Percentiles rank a stretch among this genome's conserved stretches.
Conservation (phyloP, 208 protist species). For the Endotrypanum monterogeii region DNA sequence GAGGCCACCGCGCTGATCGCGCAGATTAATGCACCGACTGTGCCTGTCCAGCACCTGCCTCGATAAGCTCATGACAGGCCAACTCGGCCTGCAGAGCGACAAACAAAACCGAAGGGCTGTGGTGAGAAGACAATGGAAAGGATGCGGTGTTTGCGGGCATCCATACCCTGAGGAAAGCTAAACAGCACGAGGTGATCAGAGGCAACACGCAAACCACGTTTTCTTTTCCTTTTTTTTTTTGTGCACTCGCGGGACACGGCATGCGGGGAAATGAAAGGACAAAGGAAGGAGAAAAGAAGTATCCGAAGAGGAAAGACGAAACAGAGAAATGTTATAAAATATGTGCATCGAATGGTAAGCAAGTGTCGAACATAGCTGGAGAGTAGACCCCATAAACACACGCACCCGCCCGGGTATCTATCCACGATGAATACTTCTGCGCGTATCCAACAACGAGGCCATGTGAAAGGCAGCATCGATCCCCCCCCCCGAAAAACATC, state of each 20-base stretch:
- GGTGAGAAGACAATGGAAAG: background rate
- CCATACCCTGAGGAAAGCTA: background rate
- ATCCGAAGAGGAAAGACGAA: background rate
- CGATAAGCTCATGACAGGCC: constrained; percentile 5
- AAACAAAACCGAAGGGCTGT: background rate
- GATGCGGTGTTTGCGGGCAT: background rate
- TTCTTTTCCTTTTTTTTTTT: background rate
- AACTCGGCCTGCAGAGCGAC: background rate
- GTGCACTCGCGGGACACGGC: background rate
- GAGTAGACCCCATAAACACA: background rate
- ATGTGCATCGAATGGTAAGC: background rate
- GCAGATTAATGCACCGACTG: constrained; percentile 57
- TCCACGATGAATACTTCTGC: background rate
- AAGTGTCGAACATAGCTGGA: background rate
- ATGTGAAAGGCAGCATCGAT: background rate
- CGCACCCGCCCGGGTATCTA: background rate
- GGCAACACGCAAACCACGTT: background rate
- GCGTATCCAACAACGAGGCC: background rate
- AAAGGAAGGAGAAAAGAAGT: background rate
- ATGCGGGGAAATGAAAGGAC: background rate
- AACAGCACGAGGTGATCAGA: background rate
- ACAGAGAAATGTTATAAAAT: background rate
- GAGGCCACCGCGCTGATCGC: constrained; percentile 59
- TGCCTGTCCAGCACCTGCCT: constrained; percentile 9
- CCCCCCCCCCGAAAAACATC: background rate